phyloP scores from a whole-genome alignment of 352 stramenopile genomes.

The Phytophthora pluvialis region DNA sequence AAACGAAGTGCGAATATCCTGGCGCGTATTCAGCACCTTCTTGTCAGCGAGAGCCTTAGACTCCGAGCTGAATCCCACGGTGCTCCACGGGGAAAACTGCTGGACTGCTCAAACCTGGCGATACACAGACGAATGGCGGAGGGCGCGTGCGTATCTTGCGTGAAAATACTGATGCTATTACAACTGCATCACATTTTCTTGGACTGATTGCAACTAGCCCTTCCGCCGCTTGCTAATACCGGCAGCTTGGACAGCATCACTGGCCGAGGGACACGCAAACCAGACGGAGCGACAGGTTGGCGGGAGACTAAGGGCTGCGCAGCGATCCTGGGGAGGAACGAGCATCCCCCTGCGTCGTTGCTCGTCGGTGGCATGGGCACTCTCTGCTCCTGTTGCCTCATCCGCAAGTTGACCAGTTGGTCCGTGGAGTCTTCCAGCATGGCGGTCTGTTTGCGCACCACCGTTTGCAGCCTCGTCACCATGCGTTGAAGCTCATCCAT shows the following conservation, averaged over 20 bases:
- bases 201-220: conserved; percentile 9
- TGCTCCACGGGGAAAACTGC: too few species aligned
- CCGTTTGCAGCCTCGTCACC: conserved; percentile 46
- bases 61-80: too few species aligned
- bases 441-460: conserved; percentile 46
- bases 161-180: too few species aligned
- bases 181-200: conserved; percentile 13
- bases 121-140: too few species aligned
- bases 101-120: too few species aligned
- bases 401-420: conserved; percentile 26
- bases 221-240: conserved; percentile 8
- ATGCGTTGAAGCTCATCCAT: conserved; percentile 52
- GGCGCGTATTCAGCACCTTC: too few species aligned
- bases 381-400: conserved; percentile 14
- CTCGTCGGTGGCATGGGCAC: conserved; percentile 2
- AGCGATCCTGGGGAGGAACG: conserved; percentile 23
- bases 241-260: conserved; percentile 33
- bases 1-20: too few species aligned
- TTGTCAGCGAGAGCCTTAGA: too few species aligned
- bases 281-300: conserved; percentile 30
- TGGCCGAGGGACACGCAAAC: conserved; percentile 26
- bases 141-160: too few species aligned
- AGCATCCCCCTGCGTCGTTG: conserved; percentile 1
- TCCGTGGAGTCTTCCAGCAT: conserved; percentile 47
- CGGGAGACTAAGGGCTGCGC: conserved; percentile 8